Percentiles rank a stretch among this genome's conserved stretches.
Conservation (phyloP, 1,284 basidiomycete species). For the Tilletia indica region DNA sequence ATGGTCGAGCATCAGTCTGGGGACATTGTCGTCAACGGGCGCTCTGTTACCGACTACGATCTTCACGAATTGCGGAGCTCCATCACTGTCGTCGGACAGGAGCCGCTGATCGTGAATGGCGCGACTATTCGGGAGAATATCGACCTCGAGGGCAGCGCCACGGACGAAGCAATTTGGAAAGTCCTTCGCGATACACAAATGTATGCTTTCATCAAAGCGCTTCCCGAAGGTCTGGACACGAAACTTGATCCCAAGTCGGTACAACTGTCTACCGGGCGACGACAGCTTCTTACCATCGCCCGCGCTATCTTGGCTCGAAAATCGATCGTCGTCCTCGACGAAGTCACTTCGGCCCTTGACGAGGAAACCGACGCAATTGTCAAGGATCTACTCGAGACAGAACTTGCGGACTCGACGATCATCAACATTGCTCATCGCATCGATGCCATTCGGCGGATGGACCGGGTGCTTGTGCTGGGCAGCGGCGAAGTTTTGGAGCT, state of each 20-base stretch:
- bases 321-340: conserved; percentile 63
- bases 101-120: conserved; percentile 42
- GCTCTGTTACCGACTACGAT: conserved; percentile 23
- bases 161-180: conserved; percentile 47
- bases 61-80: conserved; percentile 28
- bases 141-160: conserved; percentile 35
- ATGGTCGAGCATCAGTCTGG: conserved; percentile 39
- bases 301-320: conserved; percentile 61
- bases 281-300: conserved; percentile 58
- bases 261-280: conserved; percentile 43
- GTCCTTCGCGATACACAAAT: conserved; percentile 44
- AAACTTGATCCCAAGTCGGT: conserved; percentile 19
- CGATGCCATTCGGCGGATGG: conserved; percentile 72
- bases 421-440: conserved; percentile 63
- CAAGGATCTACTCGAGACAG: conserved; percentile 62
- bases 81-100: conserved; percentile 47
- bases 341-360: conserved; percentile 51
- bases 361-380: conserved; percentile 58
- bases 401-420: conserved; percentile 39
- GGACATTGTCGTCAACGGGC: conserved; percentile 34
- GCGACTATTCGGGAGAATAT: conserved; percentile 50
- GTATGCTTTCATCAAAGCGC: conserved; percentile 36
- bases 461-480: conserved; percentile 73
- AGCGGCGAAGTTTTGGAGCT: conserved; percentile 69
- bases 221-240: conserved; percentile 34